A percentile compares a stretch with the other conserved stretches of the same genome.
These are phyloP conservation scores for Cardamine occulta DNA, from an alignment of 345 rosid species.

Conservation along the genomic window DNA sequence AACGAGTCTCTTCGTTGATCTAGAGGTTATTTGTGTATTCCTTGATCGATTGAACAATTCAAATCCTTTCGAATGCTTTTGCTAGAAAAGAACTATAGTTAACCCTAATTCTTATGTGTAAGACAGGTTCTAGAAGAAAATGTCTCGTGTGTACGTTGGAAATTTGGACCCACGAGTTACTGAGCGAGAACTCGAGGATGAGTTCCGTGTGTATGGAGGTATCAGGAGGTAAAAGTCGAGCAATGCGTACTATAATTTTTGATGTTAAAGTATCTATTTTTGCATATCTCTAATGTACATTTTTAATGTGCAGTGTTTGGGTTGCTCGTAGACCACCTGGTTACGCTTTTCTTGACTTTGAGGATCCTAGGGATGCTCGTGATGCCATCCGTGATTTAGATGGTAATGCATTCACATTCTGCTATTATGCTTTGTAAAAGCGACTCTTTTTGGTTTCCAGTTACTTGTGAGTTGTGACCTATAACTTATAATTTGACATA, in stretches of 20 bases:
- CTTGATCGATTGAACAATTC: neutral
- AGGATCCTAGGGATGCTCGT: conserved; percentile 78
- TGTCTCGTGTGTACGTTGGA: conserved; percentile 84
- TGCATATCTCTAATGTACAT: neutral
- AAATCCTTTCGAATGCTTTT: neutral
- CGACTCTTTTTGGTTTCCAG: neutral
- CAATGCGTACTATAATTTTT: neutral
- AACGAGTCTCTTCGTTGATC: neutral
- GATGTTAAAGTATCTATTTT: neutral
- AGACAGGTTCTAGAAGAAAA: conserved; percentile 41
- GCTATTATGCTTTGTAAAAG: neutral
- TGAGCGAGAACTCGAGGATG: conserved; percentile 81
- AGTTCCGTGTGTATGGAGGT: conserved; percentile 68
- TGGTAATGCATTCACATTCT: conserved; percentile 49
- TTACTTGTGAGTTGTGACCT: neutral
- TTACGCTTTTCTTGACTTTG: conserved; percentile 87
- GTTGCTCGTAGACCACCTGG: conserved; percentile 97
- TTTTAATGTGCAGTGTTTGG: conserved; percentile 68
- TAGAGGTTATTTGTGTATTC: neutral
- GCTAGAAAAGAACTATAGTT: neutral
- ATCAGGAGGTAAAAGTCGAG: conserved; percentile 57
- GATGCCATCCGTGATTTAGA: conserved; percentile 83
- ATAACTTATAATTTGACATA: neutral
- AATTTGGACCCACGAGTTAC: conserved; percentile 75
- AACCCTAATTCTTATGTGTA: neutral